Evolutionary conservation across 2,329 filamentous ascomycete genomes (phyloP), one percentile per base, ranked within the genome.

Genomic region (Seiridium unicorne): DNA sequence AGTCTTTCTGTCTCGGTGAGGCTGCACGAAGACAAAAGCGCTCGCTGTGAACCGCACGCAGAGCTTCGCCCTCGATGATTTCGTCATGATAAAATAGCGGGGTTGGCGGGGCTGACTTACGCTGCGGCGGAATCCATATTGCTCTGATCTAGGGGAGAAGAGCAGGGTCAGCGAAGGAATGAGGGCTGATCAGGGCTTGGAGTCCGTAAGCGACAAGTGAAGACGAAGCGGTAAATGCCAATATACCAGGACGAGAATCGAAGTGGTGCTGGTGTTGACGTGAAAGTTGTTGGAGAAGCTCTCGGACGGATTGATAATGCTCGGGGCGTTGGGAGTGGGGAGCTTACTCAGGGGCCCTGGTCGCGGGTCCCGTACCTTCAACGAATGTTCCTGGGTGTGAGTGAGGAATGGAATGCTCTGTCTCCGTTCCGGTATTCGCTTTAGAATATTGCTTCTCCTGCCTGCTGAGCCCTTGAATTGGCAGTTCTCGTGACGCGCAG

Each of bases 41-140:
- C 26, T 26, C 32, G 48, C 32, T 11, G 31, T 57, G 65, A 57
- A 63, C 62, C 55, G 36, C 60, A 40, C 51, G 62, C 57, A 62
- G 60, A 55, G 62, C 32, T 26, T 35, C 32, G 48, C 48, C 26
- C 31, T 51, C 6, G 31, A 26, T 26, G n/a, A 26, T 32, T 35
- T 49, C 55, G 42, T 61, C 59, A 66, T 66, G 63, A 68, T 67
- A 64, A 58, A 67, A 72, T 71, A 65, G 71, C 68, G 70, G 71
- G 70, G 70, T 63, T 62, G 63, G 65, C 65, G 70, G 68, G 69
- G 70, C 67, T 67, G 63, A 67, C 71, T 73, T 68, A 73, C 71
- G 67, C 66, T 65, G 66, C 67, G 60, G 69, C 64, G 51, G 65
- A 64, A 26, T 72, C 70, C 70, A 72, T 72, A 62, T 60, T 68